These are phyloP conservation scores for Myotisia sp. DNA, from an alignment of 2,329 filamentous ascomycete genomes.

Conservation along the genomic window DNA sequence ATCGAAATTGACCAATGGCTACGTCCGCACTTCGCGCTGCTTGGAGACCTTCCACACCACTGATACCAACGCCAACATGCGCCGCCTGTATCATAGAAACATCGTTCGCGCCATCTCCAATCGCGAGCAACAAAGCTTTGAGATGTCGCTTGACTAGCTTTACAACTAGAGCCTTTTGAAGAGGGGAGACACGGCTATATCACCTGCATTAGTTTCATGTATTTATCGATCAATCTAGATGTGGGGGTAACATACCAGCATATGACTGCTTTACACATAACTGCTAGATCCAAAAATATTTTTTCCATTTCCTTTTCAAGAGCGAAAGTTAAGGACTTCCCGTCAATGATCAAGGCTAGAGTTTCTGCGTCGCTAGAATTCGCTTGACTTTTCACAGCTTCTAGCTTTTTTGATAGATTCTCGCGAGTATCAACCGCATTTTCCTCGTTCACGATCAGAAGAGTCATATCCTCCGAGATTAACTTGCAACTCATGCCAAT, in stretches of 20 bases:
- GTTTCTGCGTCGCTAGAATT: conserved; percentile 52
- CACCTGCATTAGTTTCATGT: conserved; percentile 9
- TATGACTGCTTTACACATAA: conserved; percentile 97
- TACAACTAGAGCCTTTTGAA: conserved; percentile 94
- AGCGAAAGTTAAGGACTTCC: conserved; percentile 84
- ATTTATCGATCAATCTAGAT: neutral
- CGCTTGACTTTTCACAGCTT: conserved; percentile 74
- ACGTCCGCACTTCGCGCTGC: conserved; percentile 92
- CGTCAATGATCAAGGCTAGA: conserved; percentile 85
- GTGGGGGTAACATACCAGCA: conserved; percentile 45
- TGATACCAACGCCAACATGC: conserved; percentile 95
- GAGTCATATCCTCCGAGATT: conserved; percentile 95
- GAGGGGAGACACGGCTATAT: conserved; percentile 72
- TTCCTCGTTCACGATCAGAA: conserved; percentile 93
- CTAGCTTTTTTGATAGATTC: conserved; percentile 84
- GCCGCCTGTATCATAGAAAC: conserved; percentile 99
- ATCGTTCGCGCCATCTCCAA: conserved; percentile 95
- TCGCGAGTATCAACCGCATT: conserved; percentile 61
- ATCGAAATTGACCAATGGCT: conserved; percentile 89
- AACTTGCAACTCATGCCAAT: conserved; percentile 99
- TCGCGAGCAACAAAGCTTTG: conserved; percentile 81
- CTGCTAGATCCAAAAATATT: conserved; percentile 77
- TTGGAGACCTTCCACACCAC: conserved; percentile 90
- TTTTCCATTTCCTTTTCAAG: conserved; percentile 90
- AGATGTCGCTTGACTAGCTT: conserved; percentile 95